These are phyloP conservation scores for Pleurotus sapidus DNA, from an alignment of 768 basidiomycete species.

Conservation along the genomic window DNA sequence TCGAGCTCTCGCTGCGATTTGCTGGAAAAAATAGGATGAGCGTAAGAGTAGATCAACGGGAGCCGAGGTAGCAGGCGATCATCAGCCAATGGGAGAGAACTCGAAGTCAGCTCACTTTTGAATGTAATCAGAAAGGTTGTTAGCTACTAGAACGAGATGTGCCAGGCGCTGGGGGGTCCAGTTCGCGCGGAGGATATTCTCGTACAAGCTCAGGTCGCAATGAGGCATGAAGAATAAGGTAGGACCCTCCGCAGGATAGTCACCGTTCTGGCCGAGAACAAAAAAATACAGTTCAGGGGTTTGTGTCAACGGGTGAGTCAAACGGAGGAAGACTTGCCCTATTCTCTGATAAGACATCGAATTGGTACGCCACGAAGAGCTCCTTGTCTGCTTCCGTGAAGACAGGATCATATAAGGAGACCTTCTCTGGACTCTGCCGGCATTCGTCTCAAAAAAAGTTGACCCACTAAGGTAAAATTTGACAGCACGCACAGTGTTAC, in stretches of 20 bases:
- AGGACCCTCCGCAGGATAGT: slow-evolving; percentile 33
- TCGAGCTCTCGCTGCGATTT: slow-evolving; percentile 49
- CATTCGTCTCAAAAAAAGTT: not conserved
- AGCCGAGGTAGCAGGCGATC: not conserved
- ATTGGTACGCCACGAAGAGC: slow-evolving; percentile 44
- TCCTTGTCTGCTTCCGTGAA: slow-evolving; percentile 58
- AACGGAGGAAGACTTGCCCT: slow-evolving; percentile 40
- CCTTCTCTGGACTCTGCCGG: slow-evolving; percentile 22
- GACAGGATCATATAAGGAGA: slow-evolving; percentile 71
- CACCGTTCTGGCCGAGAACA: slow-evolving; percentile 24
- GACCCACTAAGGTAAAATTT: not conserved
- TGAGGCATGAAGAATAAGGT: slow-evolving; percentile 80
- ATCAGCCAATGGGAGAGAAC: not conserved
- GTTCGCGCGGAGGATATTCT: slow-evolving; percentile 59
- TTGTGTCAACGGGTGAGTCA: slow-evolving; percentile 8
- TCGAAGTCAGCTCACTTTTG: slow-evolving; percentile 47
- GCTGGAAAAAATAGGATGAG: slow-evolving; percentile 32
- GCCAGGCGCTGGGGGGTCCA: slow-evolving; percentile 47
- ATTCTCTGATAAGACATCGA: slow-evolving; percentile 38
- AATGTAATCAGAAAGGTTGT: slow-evolving; percentile 62
- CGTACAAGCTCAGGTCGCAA: slow-evolving; percentile 71
- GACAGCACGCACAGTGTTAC: slow-evolving; percentile 56
- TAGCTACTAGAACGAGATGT: slow-evolving; percentile 58
- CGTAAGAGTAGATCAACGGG: not conserved
- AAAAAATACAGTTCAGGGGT: slow-evolving; percentile 9